Base-by-base conservation (phyloP, 495 filamentous ascomycete species). In the Bacidia gigantensis region DNA sequence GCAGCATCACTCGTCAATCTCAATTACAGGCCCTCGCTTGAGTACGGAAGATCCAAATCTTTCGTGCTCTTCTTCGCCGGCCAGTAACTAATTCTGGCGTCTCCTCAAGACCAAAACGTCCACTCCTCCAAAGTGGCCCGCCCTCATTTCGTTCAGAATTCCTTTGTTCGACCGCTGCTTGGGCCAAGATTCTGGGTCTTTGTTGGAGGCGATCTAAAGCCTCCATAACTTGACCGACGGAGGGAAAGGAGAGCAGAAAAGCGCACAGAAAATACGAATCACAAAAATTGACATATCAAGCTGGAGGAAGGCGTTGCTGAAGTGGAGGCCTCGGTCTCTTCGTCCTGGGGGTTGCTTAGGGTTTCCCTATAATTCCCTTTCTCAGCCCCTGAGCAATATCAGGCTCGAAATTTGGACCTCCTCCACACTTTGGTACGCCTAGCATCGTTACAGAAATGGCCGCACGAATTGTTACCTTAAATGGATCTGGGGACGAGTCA, bases 51-150 rank as follows among this genome's bases (percentile, higher is more conserved):
- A 38, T 52, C 56, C 17, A 10, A 3, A 56, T 59, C 60, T 58
- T 60, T 62, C 58, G 57, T 53, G 17, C 24, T 46, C 53, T 39
- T 18, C 1, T 2, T 20, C 17, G 3, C n/a, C 17, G 7, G n/a
- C 11, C 43, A 11, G 21, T 52, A 24, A 49, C 26, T 49, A 53
- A 62, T 32, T 58, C 61, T 62, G 58, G 62, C 61, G 55, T 39
- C 54, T 42, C 26, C 49, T 50, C 61, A 32, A 22, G 23, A 46
- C 25, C 45, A 14, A n/a, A 50, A 7, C 18, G 45, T 50, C 46
- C 70, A 79, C 62, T 74, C 71, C 79, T 83, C 78, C 90, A 97
- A 95, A 82, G 95, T 98, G 92, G 92, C 92, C 89, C 89, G 84
- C 73, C 76, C 81, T 79, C 81, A 70, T 69, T 75, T 74, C 67